Conservation (phyloP, 1,139 yeast genomes). For the Diutina rugosa region DNA sequence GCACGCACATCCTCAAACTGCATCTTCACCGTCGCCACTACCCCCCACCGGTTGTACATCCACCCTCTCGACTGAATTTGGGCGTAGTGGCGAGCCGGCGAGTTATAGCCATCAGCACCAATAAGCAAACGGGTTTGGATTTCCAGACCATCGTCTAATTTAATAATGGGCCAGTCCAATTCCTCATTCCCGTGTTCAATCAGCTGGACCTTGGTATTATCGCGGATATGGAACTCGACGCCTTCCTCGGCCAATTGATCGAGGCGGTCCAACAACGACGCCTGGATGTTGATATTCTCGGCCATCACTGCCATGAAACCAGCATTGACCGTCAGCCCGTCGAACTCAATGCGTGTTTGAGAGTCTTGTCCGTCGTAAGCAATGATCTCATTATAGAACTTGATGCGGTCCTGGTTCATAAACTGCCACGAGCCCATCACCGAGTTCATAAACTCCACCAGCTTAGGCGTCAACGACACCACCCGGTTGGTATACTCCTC, state of each 20-base stretch:
- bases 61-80: conserved; percentile 83
- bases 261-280: conserved; percentile 47
- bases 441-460: conserved; percentile 48
- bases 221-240: conserved; percentile 31
- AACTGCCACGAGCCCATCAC: conserved; percentile 68
- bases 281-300: conserved; percentile 77
- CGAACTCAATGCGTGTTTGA: conserved; percentile 60
- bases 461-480: conserved; percentile 74
- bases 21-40: conserved; percentile 74
- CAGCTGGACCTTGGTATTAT: conserved; percentile 52
- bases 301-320: conserved; percentile 64
- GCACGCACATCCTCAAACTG: conserved; percentile 59
- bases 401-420: conserved; percentile 56
- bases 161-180: conserved; percentile 67
- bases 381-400: conserved; percentile 66
- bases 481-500: conserved; percentile 62
- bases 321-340: conserved; percentile 30
- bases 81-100: conserved; percentile 80
- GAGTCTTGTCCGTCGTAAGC: conserved; percentile 77
- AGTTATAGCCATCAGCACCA: conserved; percentile 95
- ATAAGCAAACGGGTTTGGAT: conserved; percentile 63
- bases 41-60: conserved; percentile 80
- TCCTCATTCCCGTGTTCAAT: conserved; percentile 17
- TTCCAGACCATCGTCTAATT: conserved; percentile 50
- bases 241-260: conserved; percentile 31